Evolutionary conservation across 768 basidiomycete genomes (phyloP).

Genomic region (Exsudoporus frostii): DNA sequence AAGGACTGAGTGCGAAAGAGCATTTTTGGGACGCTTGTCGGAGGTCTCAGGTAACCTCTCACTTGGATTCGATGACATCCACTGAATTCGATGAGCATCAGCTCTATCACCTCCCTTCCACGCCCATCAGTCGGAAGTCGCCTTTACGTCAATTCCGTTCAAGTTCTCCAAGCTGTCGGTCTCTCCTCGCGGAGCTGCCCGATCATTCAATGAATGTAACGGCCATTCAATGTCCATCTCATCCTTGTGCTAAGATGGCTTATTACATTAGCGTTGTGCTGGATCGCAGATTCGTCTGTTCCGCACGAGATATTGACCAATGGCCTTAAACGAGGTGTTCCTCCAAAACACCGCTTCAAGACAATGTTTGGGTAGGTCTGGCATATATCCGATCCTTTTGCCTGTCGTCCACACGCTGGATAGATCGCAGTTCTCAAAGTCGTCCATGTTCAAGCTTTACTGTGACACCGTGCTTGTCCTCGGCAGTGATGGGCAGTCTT

Average conservation of each 20-base stretch:
- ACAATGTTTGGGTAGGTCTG: slow-evolving; percentile 57
- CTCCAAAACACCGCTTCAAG: slow-evolving; percentile 64
- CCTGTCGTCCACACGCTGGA: not conserved
- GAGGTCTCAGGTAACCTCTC: slow-evolving; percentile 37
- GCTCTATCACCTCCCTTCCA: slow-evolving; percentile 48
- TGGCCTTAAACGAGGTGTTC: slow-evolving; percentile 73
- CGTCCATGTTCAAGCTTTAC: slow-evolving; percentile 52
- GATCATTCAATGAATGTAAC: slow-evolving; percentile 72
- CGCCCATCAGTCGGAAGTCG: slow-evolving; percentile 48
- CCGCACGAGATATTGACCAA: slow-evolving; percentile 68
- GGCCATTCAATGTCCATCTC: not conserved
- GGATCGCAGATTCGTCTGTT: slow-evolving; percentile 51
- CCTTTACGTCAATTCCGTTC: slow-evolving; percentile 61
- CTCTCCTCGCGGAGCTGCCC: slow-evolving; percentile 26
- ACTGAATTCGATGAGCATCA: slow-evolving; percentile 18
- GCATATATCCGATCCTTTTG: not conserved
- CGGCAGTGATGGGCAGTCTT: not conserved
- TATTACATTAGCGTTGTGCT: slow-evolving; percentile 57
- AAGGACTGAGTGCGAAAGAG: slow-evolving; percentile 62
- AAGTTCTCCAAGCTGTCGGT: slow-evolving; percentile 47
- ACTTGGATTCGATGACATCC: not conserved
- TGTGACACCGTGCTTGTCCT: slow-evolving; percentile 21
- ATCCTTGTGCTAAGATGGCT: not conserved
- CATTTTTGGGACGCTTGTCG: slow-evolving; percentile 56
- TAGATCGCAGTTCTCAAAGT: slow-evolving; percentile 54